Conservation (phyloP, 2,329 filamentous ascomycete species). For the Colletotrichum truncatum region DNA sequence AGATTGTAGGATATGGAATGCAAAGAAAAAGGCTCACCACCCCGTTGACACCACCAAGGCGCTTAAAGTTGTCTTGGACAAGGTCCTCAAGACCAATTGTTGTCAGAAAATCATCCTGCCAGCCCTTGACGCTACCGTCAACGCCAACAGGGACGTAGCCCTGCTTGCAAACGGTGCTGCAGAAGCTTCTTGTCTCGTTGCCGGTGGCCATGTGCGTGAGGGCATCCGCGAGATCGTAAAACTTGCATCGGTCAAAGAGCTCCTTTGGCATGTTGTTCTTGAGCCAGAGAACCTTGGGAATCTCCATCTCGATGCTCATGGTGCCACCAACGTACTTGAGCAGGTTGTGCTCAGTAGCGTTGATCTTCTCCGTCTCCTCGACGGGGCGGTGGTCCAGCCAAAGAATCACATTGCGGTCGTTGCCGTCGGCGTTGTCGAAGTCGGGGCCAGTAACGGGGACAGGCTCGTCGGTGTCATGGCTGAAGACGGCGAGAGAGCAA, state of each 20-base stretch:
- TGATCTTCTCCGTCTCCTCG: constrained; percentile 92
- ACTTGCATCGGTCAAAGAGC: constrained; percentile 92
- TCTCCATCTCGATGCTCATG: constrained; percentile 99
- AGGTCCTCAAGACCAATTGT: constrained; percentile 89
- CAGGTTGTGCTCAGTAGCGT: constrained; percentile 89
- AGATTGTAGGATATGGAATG: constrained; percentile 33
- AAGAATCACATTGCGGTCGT: constrained; percentile 93
- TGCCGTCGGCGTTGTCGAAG: constrained; percentile 76
- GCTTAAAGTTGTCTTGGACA: constrained; percentile 85
- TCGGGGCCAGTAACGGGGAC: constrained; percentile 89
- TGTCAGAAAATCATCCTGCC: constrained; percentile 94
- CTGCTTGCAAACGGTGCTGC: constrained; percentile 97
- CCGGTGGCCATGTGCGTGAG: constrained; percentile 95
- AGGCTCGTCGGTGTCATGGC: constrained; percentile 88
- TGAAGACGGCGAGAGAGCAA: constrained; percentile 95
- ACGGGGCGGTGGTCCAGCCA: constrained; percentile 97
- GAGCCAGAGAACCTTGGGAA: constrained; percentile 97
- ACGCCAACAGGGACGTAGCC: constrained; percentile 97
- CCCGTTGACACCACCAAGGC: constrained; percentile 93
- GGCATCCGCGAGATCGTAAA: constrained; percentile 93
- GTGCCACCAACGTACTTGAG: constrained; percentile 95
- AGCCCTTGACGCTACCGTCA: constrained; percentile 96
- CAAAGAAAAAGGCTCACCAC: constrained; percentile 76
- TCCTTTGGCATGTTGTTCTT: constrained; percentile 98
- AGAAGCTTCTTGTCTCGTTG: constrained; percentile 91